Conservation (phyloP, 345 rosid species). For the Carallia pectinifolia region DNA sequence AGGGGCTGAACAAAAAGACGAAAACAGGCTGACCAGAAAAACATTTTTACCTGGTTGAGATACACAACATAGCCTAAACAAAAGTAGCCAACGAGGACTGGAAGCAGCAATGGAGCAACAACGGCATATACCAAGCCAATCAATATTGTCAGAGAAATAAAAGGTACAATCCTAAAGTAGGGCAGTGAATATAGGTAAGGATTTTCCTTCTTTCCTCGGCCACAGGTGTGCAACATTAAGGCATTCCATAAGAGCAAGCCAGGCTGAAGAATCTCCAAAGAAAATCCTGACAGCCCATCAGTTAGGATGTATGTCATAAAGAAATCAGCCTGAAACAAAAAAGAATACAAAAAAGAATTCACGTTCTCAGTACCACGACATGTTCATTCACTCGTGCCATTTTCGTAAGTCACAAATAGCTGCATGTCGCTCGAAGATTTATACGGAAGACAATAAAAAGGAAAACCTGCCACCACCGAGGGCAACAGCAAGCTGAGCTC, state of each 20-base stretch:
- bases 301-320: constrained; percentile 82
- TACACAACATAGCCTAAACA: constrained; percentile 73
- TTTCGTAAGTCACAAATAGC: too few relatives aligned
- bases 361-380: constrained; percentile 4
- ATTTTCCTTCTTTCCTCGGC: constrained; percentile 51
- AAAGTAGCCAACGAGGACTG: constrained; percentile 76
- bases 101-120: constrained; percentile 76
- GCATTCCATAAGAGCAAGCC: constrained; percentile 61
- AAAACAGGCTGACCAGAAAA: too few relatives aligned
- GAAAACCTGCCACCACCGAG: not conserved
- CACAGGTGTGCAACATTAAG: constrained; percentile 41
- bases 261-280: constrained; percentile 77
- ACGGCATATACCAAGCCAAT: constrained; percentile 86
- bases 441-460: not conserved
- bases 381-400: not conserved
- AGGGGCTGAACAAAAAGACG: too few relatives aligned
- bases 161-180: constrained; percentile 73
- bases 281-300: constrained; percentile 85
- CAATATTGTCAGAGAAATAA: constrained; percentile 61
- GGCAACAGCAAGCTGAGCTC: constrained; percentile 19
- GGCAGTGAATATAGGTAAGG: constrained; percentile 76
- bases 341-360: not conserved
- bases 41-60: constrained; percentile 63
- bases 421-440: not conserved
- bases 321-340: constrained; percentile 66